Conservation (phyloP, 805 yeast species). For the Ogataea angusta region DNA sequence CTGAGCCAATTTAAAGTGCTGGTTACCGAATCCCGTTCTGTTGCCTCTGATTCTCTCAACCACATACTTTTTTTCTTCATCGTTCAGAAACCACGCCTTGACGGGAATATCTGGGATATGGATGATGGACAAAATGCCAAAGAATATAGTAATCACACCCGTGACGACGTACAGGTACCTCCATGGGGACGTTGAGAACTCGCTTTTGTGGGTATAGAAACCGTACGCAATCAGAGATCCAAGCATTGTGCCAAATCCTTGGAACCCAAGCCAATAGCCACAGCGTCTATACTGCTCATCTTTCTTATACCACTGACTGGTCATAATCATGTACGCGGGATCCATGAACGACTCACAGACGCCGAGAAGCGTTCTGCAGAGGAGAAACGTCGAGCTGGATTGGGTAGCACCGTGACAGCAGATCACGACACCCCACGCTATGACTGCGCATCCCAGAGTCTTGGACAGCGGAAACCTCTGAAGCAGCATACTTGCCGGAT, state of each 20-base stretch:
- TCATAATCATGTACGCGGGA: constrained; percentile 50
- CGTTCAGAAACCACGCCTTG: constrained; percentile 48
- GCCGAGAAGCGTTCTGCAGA: constrained; percentile 51
- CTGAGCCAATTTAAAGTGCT: constrained; percentile 50
- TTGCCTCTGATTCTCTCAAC: constrained; percentile 57
- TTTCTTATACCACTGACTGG: constrained; percentile 51
- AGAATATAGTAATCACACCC: constrained; percentile 53
- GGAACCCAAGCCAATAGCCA: constrained; percentile 38
- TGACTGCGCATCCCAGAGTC: constrained; percentile 44
- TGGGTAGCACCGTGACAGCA: constrained; percentile 37
- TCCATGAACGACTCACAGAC: constrained; percentile 42
- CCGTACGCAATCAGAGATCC: constrained; percentile 50
- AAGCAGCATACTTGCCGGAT: constrained; percentile 41
- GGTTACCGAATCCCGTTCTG: constrained; percentile 60
- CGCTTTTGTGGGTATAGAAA: constrained; percentile 34
- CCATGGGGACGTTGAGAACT: constrained; percentile 55
- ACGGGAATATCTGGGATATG: constrained; percentile 51
- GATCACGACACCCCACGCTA: constrained; percentile 46
- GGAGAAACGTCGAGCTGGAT: constrained; percentile 41
- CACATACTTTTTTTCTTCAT: constrained; percentile 44
- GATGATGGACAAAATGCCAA: constrained; percentile 43
- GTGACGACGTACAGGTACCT: constrained; percentile 53
- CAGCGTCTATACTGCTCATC: constrained; percentile 40
- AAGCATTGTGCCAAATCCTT: constrained; percentile 42
- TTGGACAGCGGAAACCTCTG: constrained; percentile 55